phyloP scores from a whole-genome alignment of 176 grass and related monocot genomes.

The Triticum monococcum region DNA sequence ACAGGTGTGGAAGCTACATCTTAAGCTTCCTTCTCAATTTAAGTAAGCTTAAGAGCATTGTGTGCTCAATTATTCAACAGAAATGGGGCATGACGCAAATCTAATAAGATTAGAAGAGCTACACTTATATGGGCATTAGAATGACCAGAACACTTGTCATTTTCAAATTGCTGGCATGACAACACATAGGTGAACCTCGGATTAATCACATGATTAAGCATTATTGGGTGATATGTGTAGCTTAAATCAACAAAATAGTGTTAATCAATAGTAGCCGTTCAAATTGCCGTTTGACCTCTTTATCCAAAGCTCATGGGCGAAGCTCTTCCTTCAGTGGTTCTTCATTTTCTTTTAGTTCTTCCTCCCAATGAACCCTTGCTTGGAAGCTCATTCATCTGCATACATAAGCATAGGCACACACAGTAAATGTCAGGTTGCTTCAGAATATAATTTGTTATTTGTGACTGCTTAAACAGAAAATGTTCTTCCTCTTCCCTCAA shows the following conservation, averaged over 20 bases:
- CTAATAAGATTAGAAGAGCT: too few relatives aligned
- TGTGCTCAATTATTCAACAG: too few relatives aligned
- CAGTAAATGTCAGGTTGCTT: neutral
- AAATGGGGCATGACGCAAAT: too few relatives aligned
- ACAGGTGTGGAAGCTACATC: too few relatives aligned
- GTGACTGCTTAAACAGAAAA: neutral
- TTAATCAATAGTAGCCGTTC: slow-evolving; percentile 54
- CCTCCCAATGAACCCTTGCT: slow-evolving; percentile 57
- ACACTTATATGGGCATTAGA: too few relatives aligned
- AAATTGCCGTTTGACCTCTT: slow-evolving; percentile 80
- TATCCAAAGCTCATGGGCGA: slow-evolving; percentile 75
- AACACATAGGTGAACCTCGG: too few relatives aligned
- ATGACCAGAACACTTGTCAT: too few relatives aligned
- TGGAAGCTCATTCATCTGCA: slow-evolving; percentile 91
- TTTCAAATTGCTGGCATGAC: too few relatives aligned
- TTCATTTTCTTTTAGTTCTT: slow-evolving; percentile 50
- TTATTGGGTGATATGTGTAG: neutral
- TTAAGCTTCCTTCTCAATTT: too few relatives aligned
- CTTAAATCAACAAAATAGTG: slow-evolving; percentile 2
- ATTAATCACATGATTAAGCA: too few relatives aligned
- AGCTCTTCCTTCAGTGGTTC: slow-evolving; percentile 49
- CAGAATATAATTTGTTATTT: neutral
- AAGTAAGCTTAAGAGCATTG: too few relatives aligned
- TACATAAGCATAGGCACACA: slow-evolving; percentile 17
- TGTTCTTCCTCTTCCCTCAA: slow-evolving; percentile 29